Evolutionary conservation across 2,329 filamentous ascomycete species (phyloP).

Genomic region (Claviceps quebecensis): DNA sequence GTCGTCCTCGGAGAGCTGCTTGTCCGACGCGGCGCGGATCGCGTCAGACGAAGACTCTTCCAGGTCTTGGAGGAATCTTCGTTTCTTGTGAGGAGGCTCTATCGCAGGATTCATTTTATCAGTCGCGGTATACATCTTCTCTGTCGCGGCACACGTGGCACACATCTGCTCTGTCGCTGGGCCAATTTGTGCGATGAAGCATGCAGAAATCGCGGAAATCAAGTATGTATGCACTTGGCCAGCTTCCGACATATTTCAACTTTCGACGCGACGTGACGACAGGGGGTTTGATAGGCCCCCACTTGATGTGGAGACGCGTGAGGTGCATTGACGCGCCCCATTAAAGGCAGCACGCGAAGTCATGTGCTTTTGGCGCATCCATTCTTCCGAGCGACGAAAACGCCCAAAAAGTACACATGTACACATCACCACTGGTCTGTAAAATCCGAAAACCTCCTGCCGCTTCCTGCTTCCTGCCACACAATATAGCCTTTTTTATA

Average conservation of each 20-base stretch:
- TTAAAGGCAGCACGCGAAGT: conserved; percentile 25
- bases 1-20: conserved; percentile 14
- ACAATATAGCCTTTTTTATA: not conserved
- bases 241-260: not conserved
- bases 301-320: no score
- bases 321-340: conserved; percentile 21
- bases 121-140: no score
- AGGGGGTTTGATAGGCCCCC: no score
- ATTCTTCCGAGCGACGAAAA: no score
- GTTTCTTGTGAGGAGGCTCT: conserved; percentile 32
- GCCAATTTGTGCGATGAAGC: conserved; percentile 23
- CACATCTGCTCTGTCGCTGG: conserved; percentile 16
- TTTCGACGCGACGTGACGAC: not conserved
- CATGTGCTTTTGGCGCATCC: conserved; percentile 10
- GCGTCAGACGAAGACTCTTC: conserved; percentile 17
- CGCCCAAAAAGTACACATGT: no score
- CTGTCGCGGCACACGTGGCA: no score
- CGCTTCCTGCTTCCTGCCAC: not conserved
- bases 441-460: not conserved
- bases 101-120: conserved; percentile 18
- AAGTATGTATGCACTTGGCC: not conserved
- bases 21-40: conserved; percentile 11
- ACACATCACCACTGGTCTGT: no score
- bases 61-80: conserved; percentile 23
- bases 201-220: conserved; percentile 2